Conservation (phyloP, 495 filamentous ascomycete genomes). For the Oleoguttula mirabilis region DNA sequence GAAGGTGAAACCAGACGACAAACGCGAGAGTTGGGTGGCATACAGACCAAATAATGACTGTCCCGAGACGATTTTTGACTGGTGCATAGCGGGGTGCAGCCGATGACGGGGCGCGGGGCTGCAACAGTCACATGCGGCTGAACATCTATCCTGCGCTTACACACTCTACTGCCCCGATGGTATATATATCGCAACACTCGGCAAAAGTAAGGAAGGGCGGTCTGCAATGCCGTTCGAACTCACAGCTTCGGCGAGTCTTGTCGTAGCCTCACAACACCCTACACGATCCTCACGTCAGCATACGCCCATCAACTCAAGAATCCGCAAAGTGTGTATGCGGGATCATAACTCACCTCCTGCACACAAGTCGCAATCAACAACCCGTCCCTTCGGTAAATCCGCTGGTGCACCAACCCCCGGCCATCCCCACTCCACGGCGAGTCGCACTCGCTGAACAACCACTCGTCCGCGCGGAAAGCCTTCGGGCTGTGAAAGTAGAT, state of each 20-base stretch:
- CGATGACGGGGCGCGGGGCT: too few relatives aligned
- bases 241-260: slow-evolving; percentile 1
- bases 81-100: too few relatives aligned
- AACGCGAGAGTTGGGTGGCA: too few relatives aligned
- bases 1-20: too few relatives aligned
- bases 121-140: too few relatives aligned
- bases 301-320: slow-evolving; percentile 4
- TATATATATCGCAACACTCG: too few relatives aligned
- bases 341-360: slow-evolving; percentile 54
- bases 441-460: slow-evolving; percentile 86
- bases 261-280: slow-evolving; percentile 14
- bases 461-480: slow-evolving; percentile 75
- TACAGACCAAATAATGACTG: too few relatives aligned
- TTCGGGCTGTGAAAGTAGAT: slow-evolving; percentile 89
- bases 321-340: neutral
- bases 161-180: too few relatives aligned
- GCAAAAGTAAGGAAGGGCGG: too few relatives aligned
- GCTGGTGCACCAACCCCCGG: slow-evolving; percentile 72
- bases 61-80: too few relatives aligned
- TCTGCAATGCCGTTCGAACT: too few relatives aligned
- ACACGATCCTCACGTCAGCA: neutral
- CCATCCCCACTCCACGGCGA: slow-evolving; percentile 91
- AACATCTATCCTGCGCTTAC: too few relatives aligned
- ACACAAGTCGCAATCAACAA: slow-evolving; percentile 72
- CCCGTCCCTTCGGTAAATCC: slow-evolving; percentile 76